Evolutionary conservation across 768 basidiomycete genomes (phyloP), one percentile per base, ranked within the genome.

Genomic region (Termitomyces sp.): DNA sequence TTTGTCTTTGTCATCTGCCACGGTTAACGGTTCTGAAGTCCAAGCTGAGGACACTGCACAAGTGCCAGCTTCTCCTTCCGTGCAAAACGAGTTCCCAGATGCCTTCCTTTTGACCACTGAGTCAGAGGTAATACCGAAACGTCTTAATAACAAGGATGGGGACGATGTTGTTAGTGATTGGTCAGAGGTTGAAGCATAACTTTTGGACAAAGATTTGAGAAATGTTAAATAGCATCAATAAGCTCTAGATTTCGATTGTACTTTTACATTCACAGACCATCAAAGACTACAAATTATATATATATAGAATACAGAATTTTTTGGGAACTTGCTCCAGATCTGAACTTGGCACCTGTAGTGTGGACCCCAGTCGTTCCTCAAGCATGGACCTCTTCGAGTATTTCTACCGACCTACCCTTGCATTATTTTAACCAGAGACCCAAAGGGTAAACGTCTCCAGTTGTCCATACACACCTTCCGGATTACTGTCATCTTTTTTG

Each of bases 161-260:
- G 64, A 60, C 43, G 69, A 69, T 28, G 71, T 70, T 36, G 71
- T 64, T 5, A 75, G 73, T 53, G 76, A 76, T 57, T 78, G 77
- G 77, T 74, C 72, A 3, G 75, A 77, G 49, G 66, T 78, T 35
- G 76, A 77, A 18, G 76, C 70, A 18, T 74, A 54, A 36, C 22
- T 20, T 36, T 48, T 10, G 6, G 35, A 38, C 62, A 45, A 18
- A 28, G n/a, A n/a, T 36, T 22, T 8, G 40, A n/a, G 7, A 41
- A n/a, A 20, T 22, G 32, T 33, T 22, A 49, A 33, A 30, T 30
- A 47, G 1, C 8, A 9, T 22, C 4, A 4, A 32, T 20, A 20
- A 11, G 47, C 47, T n/a, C 20, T 20, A 32, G 30, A 33, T 6
- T 26, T 26, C 26, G 26, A 26, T 26, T 26, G 26, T 26, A 26